Evolutionary conservation across 1,139 yeast species (phyloP).

Genomic region (Saccharomyces pastorianus): DNA sequence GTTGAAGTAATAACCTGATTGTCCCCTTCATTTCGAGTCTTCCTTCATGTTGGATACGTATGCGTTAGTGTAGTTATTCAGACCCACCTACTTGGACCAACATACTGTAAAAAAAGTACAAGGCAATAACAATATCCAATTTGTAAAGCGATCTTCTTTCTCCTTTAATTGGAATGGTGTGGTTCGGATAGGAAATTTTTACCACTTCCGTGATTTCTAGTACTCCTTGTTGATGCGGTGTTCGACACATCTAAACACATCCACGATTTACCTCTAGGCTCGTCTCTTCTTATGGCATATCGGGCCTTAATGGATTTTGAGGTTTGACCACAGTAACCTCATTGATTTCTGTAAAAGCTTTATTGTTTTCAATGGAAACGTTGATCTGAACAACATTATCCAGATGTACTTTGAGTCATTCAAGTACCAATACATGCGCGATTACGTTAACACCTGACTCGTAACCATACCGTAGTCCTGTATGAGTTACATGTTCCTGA

Average conservation of each 20-base stretch:
- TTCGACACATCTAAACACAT: constrained; percentile 56
- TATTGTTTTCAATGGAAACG: too few species aligned
- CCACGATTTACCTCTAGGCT: constrained; percentile 56
- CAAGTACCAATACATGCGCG: too few species aligned
- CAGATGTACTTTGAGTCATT: too few species aligned
- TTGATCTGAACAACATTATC: too few species aligned
- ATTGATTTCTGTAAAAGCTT: too few species aligned
- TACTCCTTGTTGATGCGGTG: constrained; percentile 42
- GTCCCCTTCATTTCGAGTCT: constrained; percentile 52
- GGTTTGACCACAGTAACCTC: too few species aligned
- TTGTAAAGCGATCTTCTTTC: constrained; percentile 49
- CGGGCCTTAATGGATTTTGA: too few species aligned
- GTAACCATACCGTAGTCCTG: neutral
- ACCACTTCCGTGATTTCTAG: constrained; percentile 46
- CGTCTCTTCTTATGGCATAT: too few species aligned
- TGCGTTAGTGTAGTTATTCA: constrained; percentile 52
- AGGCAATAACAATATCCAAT: constrained; percentile 51
- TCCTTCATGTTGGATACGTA: constrained; percentile 59
- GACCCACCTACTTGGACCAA: constrained; percentile 66
- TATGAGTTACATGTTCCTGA: neutral
- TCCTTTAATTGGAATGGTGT: constrained; percentile 47
- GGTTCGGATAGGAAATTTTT: constrained; percentile 36
- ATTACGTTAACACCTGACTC: too few species aligned
- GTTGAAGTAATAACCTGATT: constrained; percentile 56
- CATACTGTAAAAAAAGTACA: constrained; percentile 55